Conservation (phyloP, 192 early-diverging fungal genomes). For the Rhizophagus clarus region DNA sequence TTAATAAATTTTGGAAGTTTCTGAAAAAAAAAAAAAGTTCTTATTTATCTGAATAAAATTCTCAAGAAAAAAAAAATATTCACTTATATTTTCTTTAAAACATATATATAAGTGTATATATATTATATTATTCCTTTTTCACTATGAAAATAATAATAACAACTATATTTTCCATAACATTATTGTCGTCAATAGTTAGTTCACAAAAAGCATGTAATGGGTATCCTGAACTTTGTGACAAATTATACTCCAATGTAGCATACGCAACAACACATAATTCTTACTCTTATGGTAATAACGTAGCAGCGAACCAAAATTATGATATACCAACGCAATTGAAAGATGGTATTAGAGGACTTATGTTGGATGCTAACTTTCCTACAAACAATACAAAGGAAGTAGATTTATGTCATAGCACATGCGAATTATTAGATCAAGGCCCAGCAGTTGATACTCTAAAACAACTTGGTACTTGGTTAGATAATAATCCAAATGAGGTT, state of each 20-base stretch:
- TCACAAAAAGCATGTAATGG: constrained; percentile 59
- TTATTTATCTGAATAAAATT: too few species aligned
- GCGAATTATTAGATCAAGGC: constrained; percentile 63
- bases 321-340: constrained; percentile 65
- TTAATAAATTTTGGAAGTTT: too few species aligned
- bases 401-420: constrained; percentile 67
- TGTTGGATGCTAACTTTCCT: constrained; percentile 60
- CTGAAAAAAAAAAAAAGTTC: too few species aligned
- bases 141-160: too few species aligned
- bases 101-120: too few species aligned
- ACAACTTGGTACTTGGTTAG: constrained; percentile 60
- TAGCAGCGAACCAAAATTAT: constrained; percentile 70
- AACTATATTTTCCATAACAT: too few species aligned
- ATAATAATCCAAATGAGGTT: constrained; percentile 70
- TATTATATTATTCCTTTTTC: too few species aligned
- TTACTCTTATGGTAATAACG: constrained; percentile 53
- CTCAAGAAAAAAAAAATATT: too few species aligned
- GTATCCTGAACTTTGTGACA: constrained; percentile 63
- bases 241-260: constrained; percentile 63
- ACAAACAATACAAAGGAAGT: constrained; percentile 38
- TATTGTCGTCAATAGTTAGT: too few species aligned
- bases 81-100: too few species aligned
- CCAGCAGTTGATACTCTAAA: constrained; percentile 56
- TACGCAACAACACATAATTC: constrained; percentile 78
- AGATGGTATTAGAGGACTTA: constrained; percentile 74